Evolutionary conservation across 2,329 filamentous ascomycete species (phyloP).

Genomic region (Magnaporthiopsis incrustans): DNA sequence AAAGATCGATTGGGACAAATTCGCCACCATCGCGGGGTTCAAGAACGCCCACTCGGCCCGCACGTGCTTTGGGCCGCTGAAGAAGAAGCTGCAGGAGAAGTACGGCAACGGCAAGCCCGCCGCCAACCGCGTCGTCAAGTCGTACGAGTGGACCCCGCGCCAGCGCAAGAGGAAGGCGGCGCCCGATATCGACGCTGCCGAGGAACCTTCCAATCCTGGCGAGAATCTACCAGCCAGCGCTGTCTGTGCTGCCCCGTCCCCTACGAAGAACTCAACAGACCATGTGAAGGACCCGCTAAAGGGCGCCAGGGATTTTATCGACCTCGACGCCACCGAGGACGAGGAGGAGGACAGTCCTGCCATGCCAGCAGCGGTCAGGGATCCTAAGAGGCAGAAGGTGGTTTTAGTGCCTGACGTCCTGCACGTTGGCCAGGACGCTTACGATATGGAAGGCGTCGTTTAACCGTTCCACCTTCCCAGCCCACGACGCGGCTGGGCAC

Average conservation of each 20-base stretch:
- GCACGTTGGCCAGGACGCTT: background rate
- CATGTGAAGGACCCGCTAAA: background rate
- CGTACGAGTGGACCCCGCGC: constrained; percentile 1
- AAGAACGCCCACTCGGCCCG: constrained; percentile 12
- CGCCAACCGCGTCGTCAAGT: background rate
- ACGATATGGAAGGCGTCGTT: background rate
- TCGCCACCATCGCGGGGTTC: constrained; percentile 13
- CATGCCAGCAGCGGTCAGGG: background rate
- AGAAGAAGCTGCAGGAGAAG: constrained; percentile 40
- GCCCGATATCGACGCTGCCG: background rate
- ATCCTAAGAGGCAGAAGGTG: background rate
- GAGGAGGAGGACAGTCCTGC: background rate
- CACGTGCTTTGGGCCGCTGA: constrained; percentile 53
- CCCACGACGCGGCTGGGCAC: no score
- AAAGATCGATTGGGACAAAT: constrained; percentile 14
- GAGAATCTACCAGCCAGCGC: no score
- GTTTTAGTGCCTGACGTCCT: background rate
- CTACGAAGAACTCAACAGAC: background rate
- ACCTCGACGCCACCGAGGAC: background rate
- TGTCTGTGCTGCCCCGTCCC: background rate
- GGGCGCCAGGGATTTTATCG: background rate
- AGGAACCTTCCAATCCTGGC: background rate
- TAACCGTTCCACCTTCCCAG: background rate
- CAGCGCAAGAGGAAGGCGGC: background rate
- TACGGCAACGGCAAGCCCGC: constrained; percentile 14